These are phyloP conservation scores for Metschnikowia gruessii DNA, from an alignment of 805 yeast species.

Conservation along the genomic window DNA sequence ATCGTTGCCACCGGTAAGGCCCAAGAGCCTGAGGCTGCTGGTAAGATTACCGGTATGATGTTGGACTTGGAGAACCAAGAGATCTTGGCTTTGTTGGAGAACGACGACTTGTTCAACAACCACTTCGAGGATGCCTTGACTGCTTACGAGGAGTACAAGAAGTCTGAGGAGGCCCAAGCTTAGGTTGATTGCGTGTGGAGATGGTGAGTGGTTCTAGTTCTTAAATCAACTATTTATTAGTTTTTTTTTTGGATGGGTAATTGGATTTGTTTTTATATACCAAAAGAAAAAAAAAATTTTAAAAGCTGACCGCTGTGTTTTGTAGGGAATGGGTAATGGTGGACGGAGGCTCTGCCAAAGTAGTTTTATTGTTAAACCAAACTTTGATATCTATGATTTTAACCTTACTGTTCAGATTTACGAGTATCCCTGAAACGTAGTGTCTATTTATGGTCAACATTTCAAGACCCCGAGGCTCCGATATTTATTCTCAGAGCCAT, in stretches of 20 bases:
- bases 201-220: constrained; percentile 17
- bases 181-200: constrained; percentile 11
- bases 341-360: too few species aligned
- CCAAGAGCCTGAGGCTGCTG: constrained; percentile 91
- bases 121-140: constrained; percentile 92
- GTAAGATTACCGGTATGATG: constrained; percentile 98
- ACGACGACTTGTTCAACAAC: constrained; percentile 82
- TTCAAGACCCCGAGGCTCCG: too few species aligned
- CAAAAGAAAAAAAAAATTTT: constrained; percentile 22
- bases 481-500: too few species aligned
- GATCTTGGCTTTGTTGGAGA: constrained; percentile 83
- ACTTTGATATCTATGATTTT: too few species aligned
- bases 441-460: too few species aligned
- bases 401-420: too few species aligned
- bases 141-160: constrained; percentile 90
- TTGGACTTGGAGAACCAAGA: constrained; percentile 92
- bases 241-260: constrained; percentile 25
- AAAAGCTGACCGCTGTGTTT: not conserved
- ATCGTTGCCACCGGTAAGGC: constrained; percentile 84
- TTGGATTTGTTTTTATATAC: constrained; percentile 25
- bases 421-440: too few species aligned
- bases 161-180: constrained; percentile 39
- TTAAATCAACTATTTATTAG: constrained; percentile 14
- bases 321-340: too few species aligned
- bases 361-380: too few species aligned